Conservation (phyloP, 2,329 filamentous ascomycete species). For the Incumbomyces lentus region DNA sequence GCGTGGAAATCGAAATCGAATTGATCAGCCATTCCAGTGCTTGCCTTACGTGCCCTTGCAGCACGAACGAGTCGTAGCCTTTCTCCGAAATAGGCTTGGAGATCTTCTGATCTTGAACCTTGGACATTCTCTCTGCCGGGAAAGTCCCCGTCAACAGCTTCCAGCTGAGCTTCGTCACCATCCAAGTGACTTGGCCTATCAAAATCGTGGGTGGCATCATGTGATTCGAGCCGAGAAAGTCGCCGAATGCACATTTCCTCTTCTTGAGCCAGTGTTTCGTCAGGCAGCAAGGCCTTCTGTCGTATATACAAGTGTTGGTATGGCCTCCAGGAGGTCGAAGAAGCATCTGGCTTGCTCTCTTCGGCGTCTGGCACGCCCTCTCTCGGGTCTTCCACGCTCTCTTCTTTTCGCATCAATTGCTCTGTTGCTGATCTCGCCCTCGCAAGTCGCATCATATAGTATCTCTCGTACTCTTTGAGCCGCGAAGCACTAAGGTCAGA, state of each 20-base stretch:
- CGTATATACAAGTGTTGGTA: not conserved
- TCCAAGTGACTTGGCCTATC: not conserved
- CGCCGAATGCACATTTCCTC: not conserved
- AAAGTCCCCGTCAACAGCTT: not conserved
- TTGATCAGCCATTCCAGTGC: too few species aligned
- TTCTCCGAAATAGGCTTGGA: not conserved
- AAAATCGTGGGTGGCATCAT: not conserved
- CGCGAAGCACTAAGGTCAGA: not conserved
- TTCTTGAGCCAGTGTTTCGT: constrained; percentile 2
- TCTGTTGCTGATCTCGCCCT: too few species aligned
- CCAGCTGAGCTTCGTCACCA: not conserved
- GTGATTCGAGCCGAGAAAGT: not conserved
- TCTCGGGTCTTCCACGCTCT: not conserved
- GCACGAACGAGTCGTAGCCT: not conserved
- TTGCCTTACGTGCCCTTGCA: not conserved
- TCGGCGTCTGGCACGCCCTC: not conserved
- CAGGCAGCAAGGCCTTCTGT: not conserved
- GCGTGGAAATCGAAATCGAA: too few species aligned
- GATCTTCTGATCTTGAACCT: not conserved
- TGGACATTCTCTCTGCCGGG: too few species aligned
- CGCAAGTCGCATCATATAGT: not conserved
- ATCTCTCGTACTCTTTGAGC: not conserved
- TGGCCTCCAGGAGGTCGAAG: not conserved
- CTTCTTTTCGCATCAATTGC: too few species aligned
- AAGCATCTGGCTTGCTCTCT: not conserved